These are phyloP conservation scores for Anthostomella pinea DNA, from an alignment of 2,329 filamentous ascomycete genomes.

Conservation along the genomic window DNA sequence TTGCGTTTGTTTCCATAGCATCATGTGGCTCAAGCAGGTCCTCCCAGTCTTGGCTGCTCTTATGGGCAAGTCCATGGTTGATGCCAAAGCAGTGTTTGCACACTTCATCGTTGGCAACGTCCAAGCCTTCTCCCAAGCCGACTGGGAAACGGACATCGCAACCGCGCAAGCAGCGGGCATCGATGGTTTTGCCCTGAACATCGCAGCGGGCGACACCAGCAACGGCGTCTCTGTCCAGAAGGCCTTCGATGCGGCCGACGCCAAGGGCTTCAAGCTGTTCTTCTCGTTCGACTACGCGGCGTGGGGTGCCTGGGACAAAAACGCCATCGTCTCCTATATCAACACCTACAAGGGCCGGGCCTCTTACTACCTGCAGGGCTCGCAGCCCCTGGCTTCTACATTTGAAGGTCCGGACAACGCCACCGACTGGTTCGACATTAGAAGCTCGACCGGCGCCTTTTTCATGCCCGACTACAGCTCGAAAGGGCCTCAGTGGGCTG, in stretches of 20 bases:
- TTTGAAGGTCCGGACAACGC: constrained; percentile 46
- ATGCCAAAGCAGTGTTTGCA: constrained; percentile 15
- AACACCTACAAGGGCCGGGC: constrained; percentile 21
- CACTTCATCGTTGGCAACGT: constrained; percentile 16
- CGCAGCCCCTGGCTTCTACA: constrained; percentile 46
- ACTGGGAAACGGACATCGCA: constrained; percentile 28
- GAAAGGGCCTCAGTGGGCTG: constrained; percentile 31
- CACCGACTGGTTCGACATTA: constrained; percentile 43
- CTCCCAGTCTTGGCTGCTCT: constrained; percentile 14
- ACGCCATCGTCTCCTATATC: constrained; percentile 26
- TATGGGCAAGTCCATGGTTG: constrained; percentile 5
- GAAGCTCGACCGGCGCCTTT: constrained; percentile 30
- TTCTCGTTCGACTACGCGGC: constrained; percentile 41
- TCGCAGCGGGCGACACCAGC: constrained; percentile 22
- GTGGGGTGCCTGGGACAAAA: constrained; percentile 26
- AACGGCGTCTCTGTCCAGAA: constrained; percentile 15
- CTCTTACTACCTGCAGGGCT: constrained; percentile 29
- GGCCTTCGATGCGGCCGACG: constrained; percentile 28
- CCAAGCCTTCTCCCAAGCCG: constrained; percentile 1
- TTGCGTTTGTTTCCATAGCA: too few relatives aligned
- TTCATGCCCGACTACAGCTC: constrained; percentile 49
- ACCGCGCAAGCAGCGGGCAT: constrained; percentile 36
- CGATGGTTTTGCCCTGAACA: constrained; percentile 42
- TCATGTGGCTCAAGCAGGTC: constrained; percentile 7
- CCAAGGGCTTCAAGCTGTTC: constrained; percentile 34